These are phyloP conservation scores for Fusarium burgessii DNA, from an alignment of 2,329 filamentous ascomycete genomes.

Conservation along the genomic window DNA sequence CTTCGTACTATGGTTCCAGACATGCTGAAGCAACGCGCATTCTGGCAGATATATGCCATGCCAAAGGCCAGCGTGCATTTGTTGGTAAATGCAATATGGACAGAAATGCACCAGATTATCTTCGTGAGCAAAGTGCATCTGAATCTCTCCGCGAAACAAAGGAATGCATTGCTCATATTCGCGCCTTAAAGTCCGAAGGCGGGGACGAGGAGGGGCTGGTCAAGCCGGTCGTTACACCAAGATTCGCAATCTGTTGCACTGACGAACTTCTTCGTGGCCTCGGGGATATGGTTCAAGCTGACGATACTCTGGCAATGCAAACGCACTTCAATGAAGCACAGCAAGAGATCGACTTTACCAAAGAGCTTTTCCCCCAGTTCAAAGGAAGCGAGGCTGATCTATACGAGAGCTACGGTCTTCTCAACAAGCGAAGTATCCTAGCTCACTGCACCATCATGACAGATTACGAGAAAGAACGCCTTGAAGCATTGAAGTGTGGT, in stretches of 20 bases:
- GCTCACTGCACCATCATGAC: conserved; percentile 27
- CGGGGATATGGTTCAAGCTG: conserved; percentile 8
- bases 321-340: conserved; percentile 28
- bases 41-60: conserved; percentile 13
- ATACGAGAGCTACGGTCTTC: conserved; percentile 10
- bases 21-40: conserved; percentile 21
- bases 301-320: conserved; percentile 13
- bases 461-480: conserved; percentile 5
- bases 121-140: conserved; percentile 1
- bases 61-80: conserved; percentile 11
- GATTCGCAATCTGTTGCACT: conserved; percentile 23
- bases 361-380: conserved; percentile 8
- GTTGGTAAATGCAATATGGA: conserved; percentile 28
- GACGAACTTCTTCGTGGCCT: conserved; percentile 18
- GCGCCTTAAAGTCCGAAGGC: not conserved
- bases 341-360: conserved; percentile 17
- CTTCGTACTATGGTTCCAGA: conserved; percentile 20
- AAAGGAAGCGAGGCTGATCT: conserved; percentile 19
- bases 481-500: not conserved
- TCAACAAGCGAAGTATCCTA: conserved; percentile 17
- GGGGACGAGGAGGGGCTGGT: not conserved
- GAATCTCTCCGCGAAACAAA: conserved; percentile 11
- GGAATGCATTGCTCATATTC: conserved; percentile 14
- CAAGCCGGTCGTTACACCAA: conserved; percentile 13
- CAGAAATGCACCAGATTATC: conserved; percentile 16